Percentiles rank a stretch among this genome's conserved stretches.
Conservation (phyloP, 306 rosid species). For the Corylus americana region DNA sequence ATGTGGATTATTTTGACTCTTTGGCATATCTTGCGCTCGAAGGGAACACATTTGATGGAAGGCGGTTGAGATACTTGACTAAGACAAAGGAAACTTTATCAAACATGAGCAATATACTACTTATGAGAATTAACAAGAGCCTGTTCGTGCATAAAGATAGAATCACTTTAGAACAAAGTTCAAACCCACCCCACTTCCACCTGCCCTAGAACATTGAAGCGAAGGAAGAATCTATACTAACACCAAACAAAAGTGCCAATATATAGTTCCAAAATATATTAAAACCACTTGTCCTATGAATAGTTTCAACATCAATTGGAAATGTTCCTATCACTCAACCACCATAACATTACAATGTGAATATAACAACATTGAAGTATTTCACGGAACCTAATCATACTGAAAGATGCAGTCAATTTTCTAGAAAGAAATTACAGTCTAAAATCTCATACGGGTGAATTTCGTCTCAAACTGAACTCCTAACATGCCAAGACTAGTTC, state of each 20-base stretch:
- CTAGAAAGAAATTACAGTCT: neutral
- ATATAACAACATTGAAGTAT: neutral
- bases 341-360: conserved; percentile 6
- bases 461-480: neutral
- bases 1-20: conserved; percentile 13
- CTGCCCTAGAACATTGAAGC: conserved; percentile 18
- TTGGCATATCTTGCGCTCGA: conserved; percentile 17
- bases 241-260: conserved; percentile 27
- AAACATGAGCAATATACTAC: conserved; percentile 8
- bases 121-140: neutral
- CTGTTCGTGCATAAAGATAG: conserved; percentile 33
- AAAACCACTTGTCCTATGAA: conserved; percentile 12
- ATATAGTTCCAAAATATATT: conserved; percentile 2
- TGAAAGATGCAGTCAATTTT: neutral
- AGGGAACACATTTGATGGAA: conserved; percentile 20
- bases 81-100: neutral
- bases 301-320: conserved; percentile 12
- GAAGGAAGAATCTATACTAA: conserved; percentile 21
- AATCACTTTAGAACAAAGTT: conserved; percentile 33
- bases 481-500: neutral
- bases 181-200: conserved; percentile 34
- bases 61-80: conserved; percentile 1
- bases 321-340: neutral
- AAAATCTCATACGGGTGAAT: neutral
- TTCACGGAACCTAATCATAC: neutral